Conservation (phyloP, 306 rosid genomes). For the Gleditsia sinensis region DNA sequence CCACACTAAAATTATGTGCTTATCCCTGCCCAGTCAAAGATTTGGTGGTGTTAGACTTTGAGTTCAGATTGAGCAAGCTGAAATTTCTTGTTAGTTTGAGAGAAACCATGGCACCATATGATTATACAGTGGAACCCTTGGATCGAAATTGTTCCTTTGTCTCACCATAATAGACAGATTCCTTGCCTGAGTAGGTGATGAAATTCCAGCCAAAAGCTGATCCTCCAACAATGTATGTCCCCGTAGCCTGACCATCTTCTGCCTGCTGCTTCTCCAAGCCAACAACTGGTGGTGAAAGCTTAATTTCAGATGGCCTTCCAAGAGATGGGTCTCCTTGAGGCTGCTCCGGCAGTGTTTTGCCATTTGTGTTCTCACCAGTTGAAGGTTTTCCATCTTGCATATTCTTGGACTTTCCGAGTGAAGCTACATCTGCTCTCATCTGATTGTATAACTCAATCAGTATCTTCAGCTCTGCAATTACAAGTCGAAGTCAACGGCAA, state of each 20-base stretch:
- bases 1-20: neutral
- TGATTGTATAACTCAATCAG: slow-evolving; percentile 50
- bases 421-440: slow-evolving; percentile 41
- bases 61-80: neutral
- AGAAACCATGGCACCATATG: neutral
- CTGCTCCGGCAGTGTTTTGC: slow-evolving; percentile 37
- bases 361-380: slow-evolving; percentile 24
- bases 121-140: slow-evolving; percentile 14
- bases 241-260: slow-evolving; percentile 49
- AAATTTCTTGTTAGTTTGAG: slow-evolving; percentile 6
- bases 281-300: slow-evolving; percentile 12
- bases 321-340: slow-evolving; percentile 34
- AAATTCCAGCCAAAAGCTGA: slow-evolving; percentile 96
- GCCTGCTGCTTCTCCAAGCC: slow-evolving; percentile 45
- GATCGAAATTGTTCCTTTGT: slow-evolving; percentile 70
- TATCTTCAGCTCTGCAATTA: slow-evolving; percentile 68
- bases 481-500: neutral
- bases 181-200: slow-evolving; percentile 53
- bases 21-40: slow-evolving; percentile 5
- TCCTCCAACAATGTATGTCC: slow-evolving; percentile 78
- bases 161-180: slow-evolving; percentile 69
- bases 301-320: slow-evolving; percentile 40
- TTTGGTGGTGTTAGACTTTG: neutral
- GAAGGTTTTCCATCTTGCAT: slow-evolving; percentile 32
- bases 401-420: slow-evolving; percentile 26